These are phyloP conservation scores for Nitzschia palea DNA, from an alignment of 108 stramenopile species.

Conservation along the genomic window DNA sequence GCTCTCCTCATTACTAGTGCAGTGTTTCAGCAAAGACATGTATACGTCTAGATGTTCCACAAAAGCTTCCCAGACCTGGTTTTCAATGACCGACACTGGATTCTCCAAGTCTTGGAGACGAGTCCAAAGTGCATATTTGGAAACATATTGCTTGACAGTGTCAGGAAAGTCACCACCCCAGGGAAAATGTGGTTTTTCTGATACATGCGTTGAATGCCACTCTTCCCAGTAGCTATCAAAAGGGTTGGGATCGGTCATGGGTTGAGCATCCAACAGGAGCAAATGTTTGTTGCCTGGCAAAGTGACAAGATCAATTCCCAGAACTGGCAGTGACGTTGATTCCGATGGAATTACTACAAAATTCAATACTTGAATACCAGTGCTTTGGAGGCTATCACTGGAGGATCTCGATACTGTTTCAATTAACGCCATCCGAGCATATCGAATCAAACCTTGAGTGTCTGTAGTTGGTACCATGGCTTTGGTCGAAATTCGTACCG, in stretches of 20 bases:
- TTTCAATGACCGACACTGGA: conserved; percentile 47
- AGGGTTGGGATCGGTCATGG: conserved; percentile 37
- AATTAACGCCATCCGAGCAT: conserved; percentile 62
- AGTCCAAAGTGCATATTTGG: conserved; percentile 78
- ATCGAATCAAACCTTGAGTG: conserved; percentile 2
- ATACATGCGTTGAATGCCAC: conserved; percentile 44
- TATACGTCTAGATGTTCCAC: conserved; percentile 72
- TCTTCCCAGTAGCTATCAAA: conserved; percentile 38
- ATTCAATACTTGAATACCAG: conserved; percentile 78
- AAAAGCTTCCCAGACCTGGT: conserved; percentile 51
- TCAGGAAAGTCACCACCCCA: conserved; percentile 86
- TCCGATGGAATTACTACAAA: conserved; percentile 66
- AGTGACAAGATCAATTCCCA: conserved; percentile 78
- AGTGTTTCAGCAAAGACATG: conserved; percentile 27
- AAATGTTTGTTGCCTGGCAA: conserved; percentile 74
- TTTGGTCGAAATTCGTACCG: conserved; percentile 31
- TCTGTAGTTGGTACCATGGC: conserved; percentile 22
- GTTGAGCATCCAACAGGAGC: conserved; percentile 72
- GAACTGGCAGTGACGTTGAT: conserved; percentile 57
- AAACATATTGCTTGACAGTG: conserved; percentile 66
- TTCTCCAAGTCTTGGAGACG: conserved; percentile 42
- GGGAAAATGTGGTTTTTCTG: conserved; percentile 35
- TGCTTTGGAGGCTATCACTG: conserved; percentile 15
- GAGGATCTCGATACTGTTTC: conserved; percentile 48
- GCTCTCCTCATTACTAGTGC: not conserved